Evolutionary conservation across 148 eudicot species (phyloP).

Genomic region (Simmondsia chinensis): DNA sequence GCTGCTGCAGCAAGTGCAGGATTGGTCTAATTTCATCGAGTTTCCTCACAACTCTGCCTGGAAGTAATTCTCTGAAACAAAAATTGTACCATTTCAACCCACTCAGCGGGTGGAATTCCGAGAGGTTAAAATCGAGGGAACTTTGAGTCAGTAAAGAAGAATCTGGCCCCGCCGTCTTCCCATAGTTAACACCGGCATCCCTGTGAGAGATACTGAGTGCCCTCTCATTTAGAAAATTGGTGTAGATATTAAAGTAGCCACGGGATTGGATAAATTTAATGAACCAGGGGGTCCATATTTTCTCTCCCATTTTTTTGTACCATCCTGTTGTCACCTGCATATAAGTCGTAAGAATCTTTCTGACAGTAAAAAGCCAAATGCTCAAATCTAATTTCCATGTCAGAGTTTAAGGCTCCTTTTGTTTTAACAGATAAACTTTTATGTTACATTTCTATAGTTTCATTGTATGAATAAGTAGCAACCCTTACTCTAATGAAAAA

Average conservation of each 20-base stretch:
- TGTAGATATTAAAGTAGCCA: constrained; percentile 82
- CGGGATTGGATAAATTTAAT: constrained; percentile 73
- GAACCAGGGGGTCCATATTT: constrained; percentile 98
- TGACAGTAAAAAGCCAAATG: too few species aligned
- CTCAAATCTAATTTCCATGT: too few species aligned
- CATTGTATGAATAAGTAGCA: too few species aligned
- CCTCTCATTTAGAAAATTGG: constrained; percentile 60
- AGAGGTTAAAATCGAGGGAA: constrained; percentile 29
- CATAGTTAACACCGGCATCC: constrained; percentile 92
- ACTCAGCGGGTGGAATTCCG: constrained; percentile 49
- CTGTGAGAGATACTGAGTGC: constrained; percentile 87
- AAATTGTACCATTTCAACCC: constrained; percentile 78
- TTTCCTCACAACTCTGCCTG: constrained; percentile 43
- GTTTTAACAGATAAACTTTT: too few species aligned
- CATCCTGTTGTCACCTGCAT: constrained; percentile 88
- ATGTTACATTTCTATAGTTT: too few species aligned
- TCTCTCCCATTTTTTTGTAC: constrained; percentile 94
- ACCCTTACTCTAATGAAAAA: too few species aligned
- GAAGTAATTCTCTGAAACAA: constrained; percentile 73
- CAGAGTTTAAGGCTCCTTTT: too few species aligned
- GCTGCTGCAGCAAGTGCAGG: constrained; percentile 45
- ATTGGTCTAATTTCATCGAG: constrained; percentile 38
- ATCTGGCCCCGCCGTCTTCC: constrained; percentile 89
- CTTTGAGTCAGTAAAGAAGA: constrained; percentile 48
- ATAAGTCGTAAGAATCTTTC: too few species aligned